These are phyloP conservation scores for Hypoxylon sp. DNA, from an alignment of 2,329 filamentous ascomycete genomes.

Conservation along the genomic window DNA sequence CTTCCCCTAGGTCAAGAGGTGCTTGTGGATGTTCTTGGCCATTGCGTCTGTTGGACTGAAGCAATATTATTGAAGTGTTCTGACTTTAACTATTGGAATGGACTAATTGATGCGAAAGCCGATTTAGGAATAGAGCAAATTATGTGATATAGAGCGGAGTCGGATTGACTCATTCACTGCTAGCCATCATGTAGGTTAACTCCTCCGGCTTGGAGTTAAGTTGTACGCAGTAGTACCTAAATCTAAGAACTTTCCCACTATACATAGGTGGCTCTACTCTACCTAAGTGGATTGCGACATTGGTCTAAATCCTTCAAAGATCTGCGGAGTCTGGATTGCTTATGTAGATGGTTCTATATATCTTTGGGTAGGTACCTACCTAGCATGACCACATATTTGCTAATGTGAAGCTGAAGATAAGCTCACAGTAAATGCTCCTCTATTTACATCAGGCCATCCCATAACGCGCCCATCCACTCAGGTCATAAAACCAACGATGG, in stretches of 20 bases:
- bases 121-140: neutral
- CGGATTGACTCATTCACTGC: too few relatives aligned
- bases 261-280: neutral
- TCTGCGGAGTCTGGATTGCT: neutral
- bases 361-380: neutral
- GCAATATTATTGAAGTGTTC: too few relatives aligned
- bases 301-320: neutral
- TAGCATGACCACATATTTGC: neutral
- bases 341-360: neutral
- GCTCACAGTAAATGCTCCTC: neutral
- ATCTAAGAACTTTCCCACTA: too few relatives aligned
- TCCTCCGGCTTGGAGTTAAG: neutral
- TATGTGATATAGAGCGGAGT: neutral
- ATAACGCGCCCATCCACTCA: slow-evolving; percentile 38
- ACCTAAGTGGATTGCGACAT: neutral
- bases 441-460: slow-evolving; percentile 10
- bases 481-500: slow-evolving; percentile 62
- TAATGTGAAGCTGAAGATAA: neutral
- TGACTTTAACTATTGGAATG: neutral
- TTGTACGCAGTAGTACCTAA: too few relatives aligned
- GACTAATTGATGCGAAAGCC: neutral
- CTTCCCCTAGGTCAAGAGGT: too few relatives aligned
- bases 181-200: neutral
- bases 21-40: too few relatives aligned
- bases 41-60: too few relatives aligned